These are phyloP conservation scores for Ceratobasidium sp. DNA, from an alignment of 1,284 basidiomycete genomes.

Conservation along the genomic window DNA sequence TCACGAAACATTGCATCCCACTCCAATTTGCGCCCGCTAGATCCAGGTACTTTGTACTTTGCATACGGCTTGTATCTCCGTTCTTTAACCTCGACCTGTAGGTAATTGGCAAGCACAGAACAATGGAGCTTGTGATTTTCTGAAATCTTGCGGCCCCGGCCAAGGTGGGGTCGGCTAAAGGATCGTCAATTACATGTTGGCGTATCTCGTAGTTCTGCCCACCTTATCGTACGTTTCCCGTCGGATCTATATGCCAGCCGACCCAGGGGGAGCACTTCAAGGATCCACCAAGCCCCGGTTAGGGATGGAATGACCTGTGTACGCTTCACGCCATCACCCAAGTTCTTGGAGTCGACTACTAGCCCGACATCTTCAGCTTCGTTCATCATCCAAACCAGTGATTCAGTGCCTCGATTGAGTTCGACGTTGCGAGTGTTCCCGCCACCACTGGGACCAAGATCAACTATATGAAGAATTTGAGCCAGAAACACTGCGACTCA, in stretches of 20 bases:
- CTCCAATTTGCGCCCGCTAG: not conserved
- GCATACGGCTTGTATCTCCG: not conserved
- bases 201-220: not conserved
- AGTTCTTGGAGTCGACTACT: not conserved
- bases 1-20: not conserved
- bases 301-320: not conserved
- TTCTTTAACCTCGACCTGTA: not conserved
- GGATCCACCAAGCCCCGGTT: not conserved
- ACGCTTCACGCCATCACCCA: not conserved
- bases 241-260: not conserved
- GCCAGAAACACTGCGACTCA: conserved; percentile 47
- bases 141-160: not conserved
- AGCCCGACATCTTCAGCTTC: conserved; percentile 44
- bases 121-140: conserved; percentile 2
- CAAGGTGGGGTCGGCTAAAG: not conserved
- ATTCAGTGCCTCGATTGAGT: conserved; percentile 29
- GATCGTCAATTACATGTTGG: not conserved
- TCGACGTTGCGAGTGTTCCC: conserved; percentile 48
- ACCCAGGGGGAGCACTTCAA: not conserved
- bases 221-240: not conserved
- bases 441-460: conserved; percentile 46
- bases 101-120: not conserved
- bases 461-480: not conserved
- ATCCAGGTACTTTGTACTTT: not conserved
- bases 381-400: conserved; percentile 49